Evolutionary conservation across 2,329 filamentous ascomycete species (phyloP).

Genomic region (Bipolaris victoriae): DNA sequence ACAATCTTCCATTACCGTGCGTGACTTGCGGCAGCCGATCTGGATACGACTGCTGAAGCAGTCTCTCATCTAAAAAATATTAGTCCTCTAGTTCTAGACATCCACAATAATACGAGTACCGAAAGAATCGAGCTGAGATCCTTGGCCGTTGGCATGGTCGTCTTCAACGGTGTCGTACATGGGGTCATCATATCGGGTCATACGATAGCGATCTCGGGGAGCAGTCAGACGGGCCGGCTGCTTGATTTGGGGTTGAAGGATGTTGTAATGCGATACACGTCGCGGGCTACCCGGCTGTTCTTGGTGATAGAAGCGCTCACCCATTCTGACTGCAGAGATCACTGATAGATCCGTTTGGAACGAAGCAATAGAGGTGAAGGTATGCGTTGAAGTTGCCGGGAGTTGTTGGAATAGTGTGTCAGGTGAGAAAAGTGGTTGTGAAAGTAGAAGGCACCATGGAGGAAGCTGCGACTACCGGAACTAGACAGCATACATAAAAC

Average conservation of each 20-base stretch:
- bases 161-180: slow-evolving; percentile 36
- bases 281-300: slow-evolving; percentile 9
- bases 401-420: not conserved
- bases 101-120: slow-evolving; percentile 45
- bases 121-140: slow-evolving; percentile 54
- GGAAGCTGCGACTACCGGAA: slow-evolving; percentile 28
- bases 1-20: slow-evolving; percentile 46
- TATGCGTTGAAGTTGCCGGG: not conserved
- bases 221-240: slow-evolving; percentile 14
- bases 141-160: slow-evolving; percentile 24
- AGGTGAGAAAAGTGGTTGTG: slow-evolving; percentile 13
- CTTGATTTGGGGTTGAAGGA: slow-evolving; percentile 23
- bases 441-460: slow-evolving; percentile 27
- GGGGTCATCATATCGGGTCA: slow-evolving; percentile 19
- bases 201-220: slow-evolving; percentile 35
- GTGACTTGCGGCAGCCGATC: slow-evolving; percentile 45
- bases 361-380: not conserved
- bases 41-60: slow-evolving; percentile 42
- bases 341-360: not conserved
- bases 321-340: slow-evolving; percentile 22
- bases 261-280: slow-evolving; percentile 17
- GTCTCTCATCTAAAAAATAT: slow-evolving; percentile 41
- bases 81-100: not conserved
- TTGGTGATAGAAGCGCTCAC: slow-evolving; percentile 19
- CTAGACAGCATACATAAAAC: not conserved